Evolutionary conservation across 441 rosid genomes (phyloP).

Genomic region (Erodium chrysanthum): DNA sequence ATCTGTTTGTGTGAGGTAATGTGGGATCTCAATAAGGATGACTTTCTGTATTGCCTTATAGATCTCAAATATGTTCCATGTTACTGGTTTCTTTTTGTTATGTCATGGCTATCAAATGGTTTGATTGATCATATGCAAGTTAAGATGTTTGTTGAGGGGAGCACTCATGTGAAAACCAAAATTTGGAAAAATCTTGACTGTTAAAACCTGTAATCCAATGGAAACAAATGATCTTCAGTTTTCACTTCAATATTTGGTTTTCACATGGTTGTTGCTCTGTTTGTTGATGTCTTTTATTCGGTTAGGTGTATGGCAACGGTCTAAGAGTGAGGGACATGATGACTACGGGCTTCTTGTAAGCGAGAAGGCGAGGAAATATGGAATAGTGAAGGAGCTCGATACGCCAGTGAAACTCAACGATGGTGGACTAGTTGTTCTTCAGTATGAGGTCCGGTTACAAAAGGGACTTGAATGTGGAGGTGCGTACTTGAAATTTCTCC

Average conservation of each 20-base stretch:
- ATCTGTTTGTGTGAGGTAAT: neutral
- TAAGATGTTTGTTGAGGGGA: no score
- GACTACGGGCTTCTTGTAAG: conserved; percentile 33
- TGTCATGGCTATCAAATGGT: neutral
- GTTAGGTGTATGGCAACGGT: conserved; percentile 29
- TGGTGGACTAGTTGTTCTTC: conserved; percentile 20
- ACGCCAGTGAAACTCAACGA: conserved; percentile 19
- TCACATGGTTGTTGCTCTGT: no score
- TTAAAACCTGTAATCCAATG: no score
- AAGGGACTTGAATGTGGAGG: conserved; percentile 31
- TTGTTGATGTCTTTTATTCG: neutral
- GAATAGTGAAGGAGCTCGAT: conserved; percentile 22
- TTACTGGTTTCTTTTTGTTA: neutral
- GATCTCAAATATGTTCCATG: neutral
- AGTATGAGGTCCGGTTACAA: conserved; percentile 29
- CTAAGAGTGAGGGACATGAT: conserved; percentile 30
- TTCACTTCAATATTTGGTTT: no score
- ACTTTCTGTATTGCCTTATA: neutral
- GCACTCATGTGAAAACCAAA: no score
- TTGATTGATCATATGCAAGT: neutral
- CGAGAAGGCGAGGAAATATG: conserved; percentile 26
- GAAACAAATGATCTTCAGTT: no score
- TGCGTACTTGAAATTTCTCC: conserved; percentile 30
- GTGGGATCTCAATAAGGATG: neutral
- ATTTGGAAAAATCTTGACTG: no score